Conservation (phyloP, 768 basidiomycete species). For the Xerocomus potaroensis region DNA sequence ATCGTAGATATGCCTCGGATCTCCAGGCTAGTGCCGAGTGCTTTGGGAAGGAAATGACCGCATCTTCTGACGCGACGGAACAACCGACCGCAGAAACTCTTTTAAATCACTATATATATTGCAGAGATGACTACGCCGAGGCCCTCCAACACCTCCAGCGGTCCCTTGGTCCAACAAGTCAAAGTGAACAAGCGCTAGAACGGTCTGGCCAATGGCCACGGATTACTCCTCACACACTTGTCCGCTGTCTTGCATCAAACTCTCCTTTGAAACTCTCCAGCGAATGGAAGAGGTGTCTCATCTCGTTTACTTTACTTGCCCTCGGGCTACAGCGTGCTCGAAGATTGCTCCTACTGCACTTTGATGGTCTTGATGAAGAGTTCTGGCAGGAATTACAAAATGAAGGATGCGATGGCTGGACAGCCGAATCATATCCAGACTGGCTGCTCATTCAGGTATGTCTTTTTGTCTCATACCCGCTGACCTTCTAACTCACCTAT, state of each 20-base stretch:
- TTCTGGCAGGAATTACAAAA: not conserved
- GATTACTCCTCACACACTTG: conserved; percentile 26
- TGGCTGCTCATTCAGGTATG: conserved; percentile 45
- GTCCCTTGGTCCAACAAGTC: conserved; percentile 8
- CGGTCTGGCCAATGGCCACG: conserved; percentile 33
- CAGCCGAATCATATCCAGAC: conserved; percentile 26
- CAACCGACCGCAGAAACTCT: not conserved
- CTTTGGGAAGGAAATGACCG: not conserved
- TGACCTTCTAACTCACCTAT: not conserved
- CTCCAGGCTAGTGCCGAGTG: not conserved
- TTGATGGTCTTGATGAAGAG: not conserved
- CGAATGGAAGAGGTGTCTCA: conserved; percentile 28
- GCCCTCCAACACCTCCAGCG: not conserved
- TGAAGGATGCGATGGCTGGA: conserved; percentile 6
- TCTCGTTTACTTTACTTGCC: conserved; percentile 23
- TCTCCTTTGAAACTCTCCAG: conserved; percentile 7
- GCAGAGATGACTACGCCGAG: not conserved
- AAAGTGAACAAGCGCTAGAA: conserved; percentile 10
- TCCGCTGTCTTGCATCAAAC: conserved; percentile 26
- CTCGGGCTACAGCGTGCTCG: conserved; percentile 27
- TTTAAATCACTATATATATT: not conserved
- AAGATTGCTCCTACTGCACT: not conserved
- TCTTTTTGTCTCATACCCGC: not conserved
- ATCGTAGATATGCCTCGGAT: not conserved
- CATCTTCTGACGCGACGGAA: not conserved